Evolutionary conservation across 208 protist species (phyloP).

Genomic region (Trypanosoma congolense): DNA sequence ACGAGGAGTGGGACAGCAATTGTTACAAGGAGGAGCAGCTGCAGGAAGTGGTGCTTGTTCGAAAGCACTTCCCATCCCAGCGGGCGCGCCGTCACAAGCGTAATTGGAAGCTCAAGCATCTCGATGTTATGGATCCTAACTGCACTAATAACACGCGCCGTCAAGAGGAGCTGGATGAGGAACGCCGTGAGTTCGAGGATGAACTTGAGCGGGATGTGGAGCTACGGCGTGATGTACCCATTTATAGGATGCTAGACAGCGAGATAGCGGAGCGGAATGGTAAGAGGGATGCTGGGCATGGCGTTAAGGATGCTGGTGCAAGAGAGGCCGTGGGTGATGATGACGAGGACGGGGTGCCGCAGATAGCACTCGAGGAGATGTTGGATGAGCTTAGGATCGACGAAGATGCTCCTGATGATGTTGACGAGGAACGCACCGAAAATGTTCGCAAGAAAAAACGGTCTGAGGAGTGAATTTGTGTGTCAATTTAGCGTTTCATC

Average conservation of each 20-base stretch:
- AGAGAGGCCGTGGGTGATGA: conserved; percentile 32
- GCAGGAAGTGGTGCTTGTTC: conserved; percentile 91
- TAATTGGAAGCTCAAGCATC: conserved; percentile 75
- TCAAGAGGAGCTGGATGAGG: conserved; percentile 20
- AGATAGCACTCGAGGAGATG: conserved; percentile 75
- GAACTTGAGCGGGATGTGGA: conserved; percentile 82
- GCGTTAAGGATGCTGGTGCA: conserved; percentile 8
- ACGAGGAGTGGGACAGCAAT: conserved; percentile 71
- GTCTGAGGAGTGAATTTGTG: conserved; percentile 1
- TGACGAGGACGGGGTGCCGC: conserved; percentile 53
- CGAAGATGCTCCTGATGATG: conserved; percentile 30
- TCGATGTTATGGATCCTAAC: conserved; percentile 62
- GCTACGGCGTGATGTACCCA: conserved; percentile 73
- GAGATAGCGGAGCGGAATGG: conserved; percentile 33
- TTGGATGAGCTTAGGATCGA: conserved; percentile 80
- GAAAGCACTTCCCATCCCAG: conserved; percentile 90
- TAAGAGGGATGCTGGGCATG: conserved; percentile 2
- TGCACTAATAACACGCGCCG: conserved; percentile 10
- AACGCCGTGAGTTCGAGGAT: conserved; percentile 73
- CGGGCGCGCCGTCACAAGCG: conserved; percentile 56
- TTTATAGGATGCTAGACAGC: conserved; percentile 65
- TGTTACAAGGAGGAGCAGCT: conserved; percentile 74
- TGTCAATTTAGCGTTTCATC: too few relatives aligned
- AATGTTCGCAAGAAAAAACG: conserved; percentile 4
- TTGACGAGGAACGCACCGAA: conserved; percentile 12